Evolutionary conservation across 192 early-diverging fungal species (phyloP), one percentile per base, ranked within the genome.

Genomic region (Rhizoclosmatium globosum): DNA sequence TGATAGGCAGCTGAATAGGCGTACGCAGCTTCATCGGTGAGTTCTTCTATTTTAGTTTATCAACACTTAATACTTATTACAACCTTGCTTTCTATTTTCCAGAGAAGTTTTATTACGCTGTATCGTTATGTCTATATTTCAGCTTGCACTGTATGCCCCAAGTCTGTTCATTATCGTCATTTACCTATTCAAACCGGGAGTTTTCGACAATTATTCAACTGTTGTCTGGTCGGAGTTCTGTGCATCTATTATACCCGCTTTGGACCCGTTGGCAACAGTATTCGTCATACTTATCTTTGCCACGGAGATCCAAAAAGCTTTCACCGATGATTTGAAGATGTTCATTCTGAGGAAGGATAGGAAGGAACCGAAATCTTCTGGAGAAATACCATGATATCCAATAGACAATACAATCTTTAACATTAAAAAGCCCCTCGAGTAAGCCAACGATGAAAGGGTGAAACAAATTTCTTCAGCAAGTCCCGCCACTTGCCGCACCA

Each of bases 271-370:
- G 43, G 42, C 19, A 46, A 76, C 74, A 2, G 21, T 45, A 2
- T 39, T 50, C 44, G 60, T 76, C 50, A 76, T 82, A 48, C 23
- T 74, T 31, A 6, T 71, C 53, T 82, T 58, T 64, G 48, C 66
- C 60, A 7, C 13, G 21, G 69, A 81, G 43, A 69, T 81, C 71
- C 68, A 61, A n/a, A 17, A 46, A 31, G 38, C 23, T 9, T 62
- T 31, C 21, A 19, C 21, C 38, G 23, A 23, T 0, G 60, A 19
- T 62, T 56, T 56, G 9, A 56, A n/a, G 19, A 56, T 15, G 53
- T n/a, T 56, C 53, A 31, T 31, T 31, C 31, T 31, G 31, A 31
- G 31, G 31, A 31, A 31, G 31, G 31, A 31, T 31, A 31, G 31
- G 31, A 31, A 31, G 31, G 31, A 31, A 31, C 31, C 31, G 31